A percentile compares a stretch with the other conserved stretches of the same genome.
phyloP scores from a whole-genome alignment of 345 rosid species.

The Dovyalis caffra region DNA sequence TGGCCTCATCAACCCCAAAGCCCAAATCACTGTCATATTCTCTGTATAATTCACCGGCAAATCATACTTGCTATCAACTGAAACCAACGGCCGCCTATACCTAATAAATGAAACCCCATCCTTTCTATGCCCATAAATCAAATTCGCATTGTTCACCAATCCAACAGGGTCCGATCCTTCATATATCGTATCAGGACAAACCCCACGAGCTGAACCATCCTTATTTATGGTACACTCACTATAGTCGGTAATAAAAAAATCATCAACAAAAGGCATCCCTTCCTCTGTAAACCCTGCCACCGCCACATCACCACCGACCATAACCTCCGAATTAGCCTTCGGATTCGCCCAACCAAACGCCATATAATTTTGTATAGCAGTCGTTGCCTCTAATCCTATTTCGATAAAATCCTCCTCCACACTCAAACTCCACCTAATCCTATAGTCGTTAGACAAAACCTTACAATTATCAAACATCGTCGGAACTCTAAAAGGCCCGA shows the following conservation, averaged over 20 bases:
- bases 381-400: conserved; percentile 80
- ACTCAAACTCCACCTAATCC: conserved; percentile 78
- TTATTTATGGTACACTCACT: conserved; percentile 66
- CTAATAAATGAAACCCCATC: conserved; percentile 92
- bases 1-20: conserved; percentile 84
- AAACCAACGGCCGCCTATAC: conserved; percentile 61
- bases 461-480: conserved; percentile 87
- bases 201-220: conserved; percentile 65
- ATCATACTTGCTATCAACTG: conserved; percentile 68
- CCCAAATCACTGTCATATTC: conserved; percentile 75
- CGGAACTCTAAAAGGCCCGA: conserved; percentile 33
- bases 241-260: conserved; percentile 65
- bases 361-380: conserved; percentile 64
- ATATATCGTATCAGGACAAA: conserved; percentile 80
- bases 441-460: conserved; percentile 53
- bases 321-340: conserved; percentile 41
- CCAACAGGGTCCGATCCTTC: conserved; percentile 46
- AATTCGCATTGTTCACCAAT: conserved; percentile 61
- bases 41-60: conserved; percentile 55
- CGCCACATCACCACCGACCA: conserved; percentile 79
- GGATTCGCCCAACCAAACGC: conserved; percentile 93
- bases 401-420: conserved; percentile 54
- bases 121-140: conserved; percentile 87
- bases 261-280: conserved; percentile 78
- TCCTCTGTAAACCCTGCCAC: conserved; percentile 72